Conservation (phyloP, 2,329 filamentous ascomycete genomes). For the Fusarium nematophilum region DNA sequence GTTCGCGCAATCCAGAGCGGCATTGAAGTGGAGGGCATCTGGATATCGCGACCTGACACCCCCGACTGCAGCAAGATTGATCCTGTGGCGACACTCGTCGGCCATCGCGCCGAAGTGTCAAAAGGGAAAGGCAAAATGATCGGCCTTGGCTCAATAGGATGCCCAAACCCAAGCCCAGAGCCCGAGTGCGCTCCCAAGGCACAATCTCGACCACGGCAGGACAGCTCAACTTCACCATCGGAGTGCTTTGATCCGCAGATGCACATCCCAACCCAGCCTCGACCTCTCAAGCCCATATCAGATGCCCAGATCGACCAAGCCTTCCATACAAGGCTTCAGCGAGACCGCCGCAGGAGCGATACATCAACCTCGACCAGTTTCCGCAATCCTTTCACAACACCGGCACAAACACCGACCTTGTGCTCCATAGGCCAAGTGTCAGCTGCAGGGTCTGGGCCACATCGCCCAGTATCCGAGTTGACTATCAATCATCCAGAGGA, state of each 20-base stretch:
- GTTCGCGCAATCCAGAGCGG: slow-evolving; percentile 86
- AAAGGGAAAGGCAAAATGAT: slow-evolving; percentile 39
- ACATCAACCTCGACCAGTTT: slow-evolving; percentile 9
- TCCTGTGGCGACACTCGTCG: slow-evolving; percentile 42
- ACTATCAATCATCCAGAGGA: neutral
- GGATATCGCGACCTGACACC: slow-evolving; percentile 69
- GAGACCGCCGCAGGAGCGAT: slow-evolving; percentile 7
- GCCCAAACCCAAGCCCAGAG: neutral
- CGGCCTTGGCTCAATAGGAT: slow-evolving; percentile 12
- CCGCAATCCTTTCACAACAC: slow-evolving; percentile 22
- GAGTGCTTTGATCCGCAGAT: neutral
- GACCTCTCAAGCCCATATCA: neutral
- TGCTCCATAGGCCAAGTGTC: slow-evolving; percentile 12
- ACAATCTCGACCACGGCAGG: slow-evolving; percentile 11
- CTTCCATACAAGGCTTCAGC: neutral
- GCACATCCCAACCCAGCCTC: neutral
- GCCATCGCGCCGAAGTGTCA: slow-evolving; percentile 13
- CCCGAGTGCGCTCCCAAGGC: neutral
- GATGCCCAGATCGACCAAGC: neutral
- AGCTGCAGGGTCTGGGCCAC: neutral
- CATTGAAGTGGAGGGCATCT: slow-evolving; percentile 86
- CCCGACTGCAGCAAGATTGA: slow-evolving; percentile 44
- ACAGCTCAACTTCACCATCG: slow-evolving; percentile 1
- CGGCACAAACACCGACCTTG: slow-evolving; percentile 12
- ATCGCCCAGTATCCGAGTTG: slow-evolving; percentile 1